phyloP scores from a whole-genome alignment of 352 stramenopile genomes.

The Phytophthora kernoviae region DNA sequence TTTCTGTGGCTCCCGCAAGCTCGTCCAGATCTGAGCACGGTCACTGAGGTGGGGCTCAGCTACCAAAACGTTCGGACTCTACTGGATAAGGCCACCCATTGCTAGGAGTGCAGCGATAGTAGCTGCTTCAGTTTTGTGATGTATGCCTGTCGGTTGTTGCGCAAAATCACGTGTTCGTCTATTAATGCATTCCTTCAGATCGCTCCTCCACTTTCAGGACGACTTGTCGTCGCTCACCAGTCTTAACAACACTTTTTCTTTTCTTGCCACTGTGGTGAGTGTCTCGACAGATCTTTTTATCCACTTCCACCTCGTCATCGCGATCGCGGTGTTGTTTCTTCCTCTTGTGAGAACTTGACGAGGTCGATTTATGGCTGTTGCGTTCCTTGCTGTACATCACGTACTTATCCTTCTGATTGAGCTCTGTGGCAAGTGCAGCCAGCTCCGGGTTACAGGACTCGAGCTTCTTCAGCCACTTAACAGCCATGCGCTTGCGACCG shows the following conservation, averaged over 20 bases:
- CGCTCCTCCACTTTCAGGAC: neutral
- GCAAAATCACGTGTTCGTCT: constrained; percentile 2
- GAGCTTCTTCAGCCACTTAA: constrained; percentile 92
- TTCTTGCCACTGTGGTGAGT: constrained; percentile 27
- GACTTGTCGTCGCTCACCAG: neutral
- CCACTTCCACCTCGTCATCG: constrained; percentile 21
- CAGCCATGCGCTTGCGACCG: constrained; percentile 94
- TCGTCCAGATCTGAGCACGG: constrained; percentile 26
- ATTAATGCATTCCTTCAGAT: neutral
- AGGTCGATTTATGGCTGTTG: constrained; percentile 14
- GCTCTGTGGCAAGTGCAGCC: constrained; percentile 65
- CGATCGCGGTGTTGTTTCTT: constrained; percentile 45
- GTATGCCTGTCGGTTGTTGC: neutral
- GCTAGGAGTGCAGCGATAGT: constrained; percentile 11
- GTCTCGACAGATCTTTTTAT: constrained; percentile 3
- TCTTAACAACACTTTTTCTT: constrained; percentile 37
- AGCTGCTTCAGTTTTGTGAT: neutral
- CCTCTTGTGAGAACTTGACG: constrained; percentile 30
- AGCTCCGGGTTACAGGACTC: constrained; percentile 84
- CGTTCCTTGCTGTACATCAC: constrained; percentile 72
- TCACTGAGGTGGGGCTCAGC: constrained; percentile 38
- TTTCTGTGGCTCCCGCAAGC: constrained; percentile 43
- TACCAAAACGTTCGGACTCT: constrained; percentile 37
- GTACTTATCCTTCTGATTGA: constrained; percentile 91
- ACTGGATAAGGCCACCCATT: constrained; percentile 30